Evolutionary conservation across 1,284 basidiomycete genomes (phyloP).

Genomic region (Stygiomarasmius scandens): DNA sequence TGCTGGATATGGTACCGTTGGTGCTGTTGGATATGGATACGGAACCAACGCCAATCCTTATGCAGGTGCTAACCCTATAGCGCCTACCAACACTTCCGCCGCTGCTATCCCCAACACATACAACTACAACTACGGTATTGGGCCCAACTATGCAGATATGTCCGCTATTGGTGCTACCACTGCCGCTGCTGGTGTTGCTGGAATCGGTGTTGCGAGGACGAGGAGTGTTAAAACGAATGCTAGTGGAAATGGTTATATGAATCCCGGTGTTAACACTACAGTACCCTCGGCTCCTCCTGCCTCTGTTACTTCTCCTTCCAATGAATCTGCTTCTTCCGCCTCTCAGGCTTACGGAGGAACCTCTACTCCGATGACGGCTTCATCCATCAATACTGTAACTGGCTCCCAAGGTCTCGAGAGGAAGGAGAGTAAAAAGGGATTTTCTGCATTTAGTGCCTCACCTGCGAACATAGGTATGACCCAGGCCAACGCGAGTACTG

Average conservation of each 20-base stretch:
- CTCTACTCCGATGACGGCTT: not conserved
- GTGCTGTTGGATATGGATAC: not conserved
- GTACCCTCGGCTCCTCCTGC: not conserved
- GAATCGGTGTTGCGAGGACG: not conserved
- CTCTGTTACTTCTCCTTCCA: not conserved
- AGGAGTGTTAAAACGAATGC: not conserved
- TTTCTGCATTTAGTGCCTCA: not conserved
- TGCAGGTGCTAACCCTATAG: not conserved
- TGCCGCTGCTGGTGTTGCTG: not conserved
- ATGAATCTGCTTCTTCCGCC: not conserved
- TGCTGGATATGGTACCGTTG: not conserved
- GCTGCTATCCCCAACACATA: not conserved
- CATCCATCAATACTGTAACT: not conserved
- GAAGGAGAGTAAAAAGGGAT: not conserved
- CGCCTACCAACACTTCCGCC: not conserved
- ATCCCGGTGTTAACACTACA: no score
- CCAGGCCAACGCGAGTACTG: not conserved
- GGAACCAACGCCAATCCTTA: not conserved
- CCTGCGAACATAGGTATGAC: not conserved
- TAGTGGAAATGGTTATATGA: not conserved
- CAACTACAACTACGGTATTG: not conserved
- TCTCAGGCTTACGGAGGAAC: not conserved
- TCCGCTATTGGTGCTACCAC: not conserved
- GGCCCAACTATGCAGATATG: not conserved
- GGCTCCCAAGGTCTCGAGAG: no score